These are phyloP conservation scores for Quillaja saponaria DNA, from an alignment of 306 rosid species.

Conservation along the genomic window DNA sequence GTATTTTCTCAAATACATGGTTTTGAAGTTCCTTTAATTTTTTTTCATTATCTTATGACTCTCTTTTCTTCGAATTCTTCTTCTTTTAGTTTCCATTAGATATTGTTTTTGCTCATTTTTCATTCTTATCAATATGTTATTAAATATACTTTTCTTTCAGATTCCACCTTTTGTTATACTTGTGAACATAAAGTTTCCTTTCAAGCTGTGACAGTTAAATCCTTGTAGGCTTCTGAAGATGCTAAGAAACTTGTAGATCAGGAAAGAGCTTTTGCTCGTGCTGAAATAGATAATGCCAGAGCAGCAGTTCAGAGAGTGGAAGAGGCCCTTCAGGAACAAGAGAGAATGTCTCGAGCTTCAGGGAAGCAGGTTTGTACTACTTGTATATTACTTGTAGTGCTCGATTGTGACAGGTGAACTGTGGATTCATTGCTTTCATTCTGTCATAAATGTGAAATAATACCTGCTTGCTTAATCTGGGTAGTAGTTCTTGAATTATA, in stretches of 20 bases:
- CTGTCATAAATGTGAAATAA: too few species aligned
- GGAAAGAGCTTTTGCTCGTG: constrained; percentile 95
- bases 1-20: not conserved
- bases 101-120: not conserved
- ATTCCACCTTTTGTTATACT: constrained; percentile 11
- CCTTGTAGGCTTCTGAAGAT: constrained; percentile 85
- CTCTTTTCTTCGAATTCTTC: too few species aligned
- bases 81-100: too few species aligned
- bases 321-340: constrained; percentile 83
- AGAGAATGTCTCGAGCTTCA: constrained; percentile 58
- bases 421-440: constrained; percentile 4
- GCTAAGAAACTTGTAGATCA: constrained; percentile 84
- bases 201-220: constrained; percentile 21
- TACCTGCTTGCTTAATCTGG: too few species aligned
- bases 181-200: constrained; percentile 9
- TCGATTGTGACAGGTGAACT: not conserved
- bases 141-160: not conserved
- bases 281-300: constrained; percentile 89
- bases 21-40: not conserved
- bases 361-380: constrained; percentile 72
- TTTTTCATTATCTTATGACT: not conserved
- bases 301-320: constrained; percentile 93
- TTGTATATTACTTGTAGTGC: constrained; percentile 8
- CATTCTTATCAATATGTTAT: not conserved
- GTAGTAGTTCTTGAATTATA: too few species aligned